These are phyloP conservation scores for Vaccinium corymbosum DNA, from an alignment of 148 eudicot species.

Conservation along the genomic window DNA sequence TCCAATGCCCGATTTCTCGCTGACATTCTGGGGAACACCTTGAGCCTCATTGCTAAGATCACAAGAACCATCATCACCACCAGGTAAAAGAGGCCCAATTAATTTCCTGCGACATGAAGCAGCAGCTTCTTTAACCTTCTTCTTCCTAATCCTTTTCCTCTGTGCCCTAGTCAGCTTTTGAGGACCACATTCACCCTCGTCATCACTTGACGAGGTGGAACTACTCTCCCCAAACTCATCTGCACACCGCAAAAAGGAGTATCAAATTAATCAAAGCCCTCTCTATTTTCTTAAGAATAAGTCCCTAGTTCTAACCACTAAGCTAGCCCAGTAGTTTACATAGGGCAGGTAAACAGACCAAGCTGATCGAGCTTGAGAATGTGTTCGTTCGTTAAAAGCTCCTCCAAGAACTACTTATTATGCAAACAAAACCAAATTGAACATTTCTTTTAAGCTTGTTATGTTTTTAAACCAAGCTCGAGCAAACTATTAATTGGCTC, in stretches of 20 bases:
- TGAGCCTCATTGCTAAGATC: slow-evolving; percentile 6
- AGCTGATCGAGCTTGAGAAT: not conserved
- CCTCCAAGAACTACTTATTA: not conserved
- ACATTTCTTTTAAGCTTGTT: too few species aligned
- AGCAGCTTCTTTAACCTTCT: slow-evolving; percentile 43
- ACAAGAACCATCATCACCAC: not conserved
- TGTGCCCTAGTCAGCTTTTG: slow-evolving; percentile 51
- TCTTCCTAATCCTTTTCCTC: slow-evolving; percentile 56
- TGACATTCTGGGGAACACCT: slow-evolving; percentile 46
- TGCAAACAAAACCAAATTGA: too few species aligned
- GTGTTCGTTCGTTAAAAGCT: not conserved
- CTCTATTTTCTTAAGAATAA: not conserved
- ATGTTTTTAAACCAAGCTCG: too few species aligned
- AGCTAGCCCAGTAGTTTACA: not conserved
- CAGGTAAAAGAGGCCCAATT: slow-evolving; percentile 49
- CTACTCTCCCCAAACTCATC: slow-evolving; percentile 29
- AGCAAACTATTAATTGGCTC: too few species aligned
- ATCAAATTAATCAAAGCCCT: not conserved
- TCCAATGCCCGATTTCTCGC: slow-evolving; percentile 16
- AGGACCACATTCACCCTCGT: slow-evolving; percentile 24
- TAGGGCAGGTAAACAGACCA: not conserved
- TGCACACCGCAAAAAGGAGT: slow-evolving; percentile 9
- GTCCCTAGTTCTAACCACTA: not conserved
- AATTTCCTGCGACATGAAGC: slow-evolving; percentile 30
- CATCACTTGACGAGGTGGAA: slow-evolving; percentile 19